Evolutionary conservation across 495 filamentous ascomycete species (phyloP), one percentile per base, ranked within the genome.

Genomic region (Penicillium silybi): DNA sequence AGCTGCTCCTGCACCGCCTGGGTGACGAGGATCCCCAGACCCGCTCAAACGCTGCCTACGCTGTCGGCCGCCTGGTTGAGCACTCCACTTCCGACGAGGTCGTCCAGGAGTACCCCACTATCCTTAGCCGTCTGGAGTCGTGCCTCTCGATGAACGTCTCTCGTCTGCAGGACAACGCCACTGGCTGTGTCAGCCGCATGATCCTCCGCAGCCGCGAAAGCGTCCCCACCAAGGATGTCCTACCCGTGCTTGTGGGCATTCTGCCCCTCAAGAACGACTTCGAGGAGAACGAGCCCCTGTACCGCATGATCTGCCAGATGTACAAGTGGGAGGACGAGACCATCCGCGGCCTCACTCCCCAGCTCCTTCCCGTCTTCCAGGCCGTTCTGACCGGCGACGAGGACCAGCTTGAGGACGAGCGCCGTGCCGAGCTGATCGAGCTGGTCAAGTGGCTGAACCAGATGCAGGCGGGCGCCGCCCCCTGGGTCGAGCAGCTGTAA

Each of bases 251-350:
- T 38, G 81, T 93, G 17, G 78, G 76, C 46, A 78, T 93, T 11
- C 78, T 98, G 41, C 93, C 93, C 22, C 73, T 97, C 59, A 90
- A 87, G 73, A 92, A 96, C 59, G 93, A 98, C 67, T 97, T 81
- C 56, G 91, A 96, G 69, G 93, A 98, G 81, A 97, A 98, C 74
- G 86, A 88, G 53, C 89, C 92, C 10, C 82, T 97, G 32, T 98
- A 85, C 71, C 79, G 85, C 58, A 92, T 89, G 82, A 81, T 98
- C 61, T 84, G 89, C 65, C 82, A 87, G 66, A 77, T 97, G 49
- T 97, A 95, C 69, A 83, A 87, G 60, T 75, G 79, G 50, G 77
- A 84, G 37, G 84, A 95, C 62, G 75, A 81, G 17, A 89, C 85
- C 23, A 77, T 95, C 57, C 82, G 85, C 54, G 74, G 80, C 43